Percentiles rank a stretch among this genome's conserved stretches.
phyloP scores from a whole-genome alignment of 2,329 filamentous ascomycete genomes.

The Colletotrichum limetticola region DNA sequence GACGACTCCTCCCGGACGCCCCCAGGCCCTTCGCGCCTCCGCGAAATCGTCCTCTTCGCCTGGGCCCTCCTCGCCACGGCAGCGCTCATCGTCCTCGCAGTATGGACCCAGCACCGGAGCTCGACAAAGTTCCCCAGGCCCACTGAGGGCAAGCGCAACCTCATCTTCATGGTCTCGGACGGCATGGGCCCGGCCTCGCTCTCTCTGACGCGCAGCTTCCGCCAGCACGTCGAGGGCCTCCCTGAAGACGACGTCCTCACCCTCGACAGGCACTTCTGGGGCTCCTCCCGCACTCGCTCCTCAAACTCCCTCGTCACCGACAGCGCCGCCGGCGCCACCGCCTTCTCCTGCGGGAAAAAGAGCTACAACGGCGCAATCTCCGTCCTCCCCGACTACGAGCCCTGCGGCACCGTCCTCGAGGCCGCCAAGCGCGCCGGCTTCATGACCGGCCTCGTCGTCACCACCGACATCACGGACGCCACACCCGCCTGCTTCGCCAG shows the following conservation, averaged over 20 bases:
- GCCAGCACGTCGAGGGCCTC: slow-evolving; percentile 80
- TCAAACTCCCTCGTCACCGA: slow-evolving; percentile 90
- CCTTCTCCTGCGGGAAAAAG: slow-evolving; percentile 92
- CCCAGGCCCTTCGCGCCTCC: slow-evolving; percentile 56
- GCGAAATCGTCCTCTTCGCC: slow-evolving; percentile 80
- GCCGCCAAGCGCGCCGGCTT: slow-evolving; percentile 94
- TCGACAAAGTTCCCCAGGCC: slow-evolving; percentile 50
- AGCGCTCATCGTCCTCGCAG: slow-evolving; percentile 81
- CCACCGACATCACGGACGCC: slow-evolving; percentile 93
- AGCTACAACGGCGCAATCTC: slow-evolving; percentile 98
- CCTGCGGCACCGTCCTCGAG: slow-evolving; percentile 93
- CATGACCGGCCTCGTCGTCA: slow-evolving; percentile 92
- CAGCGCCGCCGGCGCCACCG: slow-evolving; percentile 95
- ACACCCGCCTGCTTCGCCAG: slow-evolving; percentile 95
- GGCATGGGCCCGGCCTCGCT: slow-evolving; percentile 97
- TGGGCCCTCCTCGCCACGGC: slow-evolving; percentile 88
- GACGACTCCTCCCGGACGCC: slow-evolving; percentile 12
- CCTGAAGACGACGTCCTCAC: slow-evolving; percentile 79
- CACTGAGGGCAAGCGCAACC: slow-evolving; percentile 76
- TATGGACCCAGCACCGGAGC: slow-evolving; percentile 79
- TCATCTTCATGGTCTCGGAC: slow-evolving; percentile 99
- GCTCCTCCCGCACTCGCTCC: slow-evolving; percentile 87
- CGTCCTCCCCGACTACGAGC: slow-evolving; percentile 83
- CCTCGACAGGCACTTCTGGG: slow-evolving; percentile 90
- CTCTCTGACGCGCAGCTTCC: slow-evolving; percentile 85